Evolutionary conservation across 1,284 basidiomycete genomes (phyloP), one percentile per base, ranked within the genome.

Genomic region (Ustilago cynodontis): DNA sequence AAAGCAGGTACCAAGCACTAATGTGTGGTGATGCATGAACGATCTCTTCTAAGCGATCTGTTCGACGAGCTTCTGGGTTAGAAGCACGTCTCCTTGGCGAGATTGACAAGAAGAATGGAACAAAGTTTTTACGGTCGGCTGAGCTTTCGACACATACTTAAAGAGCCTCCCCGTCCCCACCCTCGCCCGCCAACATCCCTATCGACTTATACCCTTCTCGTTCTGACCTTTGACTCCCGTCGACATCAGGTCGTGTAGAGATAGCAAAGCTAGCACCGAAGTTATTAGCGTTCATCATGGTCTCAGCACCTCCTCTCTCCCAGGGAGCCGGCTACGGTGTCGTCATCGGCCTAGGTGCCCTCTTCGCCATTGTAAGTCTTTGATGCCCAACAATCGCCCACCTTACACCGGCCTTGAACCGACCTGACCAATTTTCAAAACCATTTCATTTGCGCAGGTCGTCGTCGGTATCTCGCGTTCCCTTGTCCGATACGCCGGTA

Each of bases 241-340:
- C n/a, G n/a, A n/a, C n/a, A n/a, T n/a, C n/a, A n/a, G n/a, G n/a
- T n/a, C n/a, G n/a, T n/a, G n/a, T n/a, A n/a, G n/a, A n/a, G 20
- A 11, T 8, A 10, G n/a, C 7, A 20, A 20, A 43, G n/a, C 41
- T 43, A 43, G 11, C 18, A 43, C n/a, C 16, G 41, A 20, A 43
- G 18, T 43, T 18, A 43, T n/a, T 11, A 22, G 29, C 31, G 7
- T 39, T 26, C 53, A 58, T 16, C 22, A 68, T 71, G 69, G 56
- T 62, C 3, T 54, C 54, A 3, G 37, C 39, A 35, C 77, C 77
- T 22, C 80, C 82, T 4, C 77, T 84, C 7, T 78, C 73, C 2
- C 82, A 86, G 55, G 82, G 84, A 35, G 77, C 52, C 47, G 82
- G 85, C 28, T 86, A 84, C 62, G 84, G 85, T 37, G 82, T 84